phyloP scores from a whole-genome alignment of 768 basidiomycete genomes.

The Infundibulicybe gibba region DNA sequence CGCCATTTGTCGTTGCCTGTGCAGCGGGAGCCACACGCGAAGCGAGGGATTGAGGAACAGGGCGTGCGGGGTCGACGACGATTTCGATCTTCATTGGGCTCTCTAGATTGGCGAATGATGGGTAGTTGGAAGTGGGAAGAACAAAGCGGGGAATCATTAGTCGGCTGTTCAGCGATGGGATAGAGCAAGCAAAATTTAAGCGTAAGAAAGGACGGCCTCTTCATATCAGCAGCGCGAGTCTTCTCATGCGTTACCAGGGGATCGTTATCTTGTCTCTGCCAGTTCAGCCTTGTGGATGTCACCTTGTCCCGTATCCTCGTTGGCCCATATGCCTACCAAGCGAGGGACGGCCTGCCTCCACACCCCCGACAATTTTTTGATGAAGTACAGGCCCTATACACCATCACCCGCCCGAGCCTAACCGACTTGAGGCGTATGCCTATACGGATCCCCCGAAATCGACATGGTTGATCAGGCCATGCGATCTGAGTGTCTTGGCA shows the following conservation, averaged over 20 bases:
- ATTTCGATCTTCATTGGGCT: slow-evolving; percentile 99
- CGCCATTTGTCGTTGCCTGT: slow-evolving; percentile 22
- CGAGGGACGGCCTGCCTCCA: too few relatives aligned
- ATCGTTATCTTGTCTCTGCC: slow-evolving; percentile 40
- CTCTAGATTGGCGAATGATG: slow-evolving; percentile 53
- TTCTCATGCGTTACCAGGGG: slow-evolving; percentile 25
- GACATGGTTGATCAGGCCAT: slow-evolving; percentile 42
- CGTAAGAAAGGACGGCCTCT: slow-evolving; percentile 19
- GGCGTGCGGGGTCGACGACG: slow-evolving; percentile 78
- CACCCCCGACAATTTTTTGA: neutral
- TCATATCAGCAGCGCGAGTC: too few relatives aligned
- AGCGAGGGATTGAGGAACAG: slow-evolving; percentile 63
- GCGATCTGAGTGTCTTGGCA: slow-evolving; percentile 13
- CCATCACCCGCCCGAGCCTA: too few relatives aligned
- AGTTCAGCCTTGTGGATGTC: slow-evolving; percentile 5
- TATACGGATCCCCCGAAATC: slow-evolving; percentile 4
- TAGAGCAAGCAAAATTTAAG: slow-evolving; percentile 36
- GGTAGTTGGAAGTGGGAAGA: slow-evolving; percentile 22
- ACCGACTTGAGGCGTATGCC: neutral
- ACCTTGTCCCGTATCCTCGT: too few relatives aligned
- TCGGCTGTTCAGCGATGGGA: slow-evolving; percentile 37
- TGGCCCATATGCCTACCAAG: too few relatives aligned
- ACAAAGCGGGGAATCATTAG: slow-evolving; percentile 45
- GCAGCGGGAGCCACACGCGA: slow-evolving; percentile 82
- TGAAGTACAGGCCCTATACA: neutral